Evolutionary conservation across 148 eudicot species (phyloP).

Genomic region (Chenopodium berlandieri): DNA sequence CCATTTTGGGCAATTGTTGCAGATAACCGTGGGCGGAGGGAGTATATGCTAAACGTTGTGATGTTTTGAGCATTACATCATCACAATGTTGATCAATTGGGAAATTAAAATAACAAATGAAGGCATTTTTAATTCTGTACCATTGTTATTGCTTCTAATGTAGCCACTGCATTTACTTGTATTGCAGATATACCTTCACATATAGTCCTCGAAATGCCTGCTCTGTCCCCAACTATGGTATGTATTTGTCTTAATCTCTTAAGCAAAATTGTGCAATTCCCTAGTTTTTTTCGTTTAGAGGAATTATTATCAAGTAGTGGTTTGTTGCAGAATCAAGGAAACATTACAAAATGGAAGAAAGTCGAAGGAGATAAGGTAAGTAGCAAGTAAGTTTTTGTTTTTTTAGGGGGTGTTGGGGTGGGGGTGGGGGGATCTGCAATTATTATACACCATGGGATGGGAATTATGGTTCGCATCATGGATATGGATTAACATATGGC

Average conservation of each 20-base stretch:
- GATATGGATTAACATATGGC: too few species aligned
- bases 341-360: slow-evolving; percentile 82
- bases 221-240: slow-evolving; percentile 97
- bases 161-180: slow-evolving; percentile 19
- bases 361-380: slow-evolving; percentile 96
- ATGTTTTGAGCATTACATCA: neutral
- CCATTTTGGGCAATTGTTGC: too few species aligned
- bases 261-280: neutral
- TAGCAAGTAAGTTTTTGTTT: neutral
- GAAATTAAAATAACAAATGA: neutral
- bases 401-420: neutral
- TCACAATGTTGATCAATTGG: neutral
- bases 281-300: neutral
- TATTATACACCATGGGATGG: neutral
- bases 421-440: neutral
- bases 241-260: slow-evolving; percentile 4
- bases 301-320: neutral
- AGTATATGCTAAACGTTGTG: neutral
- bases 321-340: slow-evolving; percentile 78
- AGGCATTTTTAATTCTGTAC: neutral
- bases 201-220: slow-evolving; percentile 80
- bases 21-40: too few species aligned
- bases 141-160: slow-evolving; percentile 7
- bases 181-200: slow-evolving; percentile 61
- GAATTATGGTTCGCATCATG: too few species aligned